Evolutionary conservation across 1,139 yeast genomes (phyloP).

Genomic region (Zhuliangozyma parablackwelliae): DNA sequence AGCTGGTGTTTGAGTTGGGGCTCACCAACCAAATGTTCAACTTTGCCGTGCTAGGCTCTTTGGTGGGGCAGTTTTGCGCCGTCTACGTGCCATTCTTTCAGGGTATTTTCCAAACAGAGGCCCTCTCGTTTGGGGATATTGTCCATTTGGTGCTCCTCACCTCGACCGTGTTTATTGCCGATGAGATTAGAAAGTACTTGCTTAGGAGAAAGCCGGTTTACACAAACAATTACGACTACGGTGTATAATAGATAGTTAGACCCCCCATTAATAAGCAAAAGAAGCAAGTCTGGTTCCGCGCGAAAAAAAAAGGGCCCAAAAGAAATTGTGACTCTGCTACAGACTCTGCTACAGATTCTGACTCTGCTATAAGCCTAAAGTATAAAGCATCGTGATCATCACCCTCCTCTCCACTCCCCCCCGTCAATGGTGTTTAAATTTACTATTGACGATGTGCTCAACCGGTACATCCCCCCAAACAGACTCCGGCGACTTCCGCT

Average conservation of each 20-base stretch:
- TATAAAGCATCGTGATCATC: too few relatives aligned
- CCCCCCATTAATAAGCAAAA: too few relatives aligned
- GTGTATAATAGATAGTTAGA: conserved; percentile 3
- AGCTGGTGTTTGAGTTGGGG: conserved; percentile 78
- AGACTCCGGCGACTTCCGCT: conserved; percentile 25
- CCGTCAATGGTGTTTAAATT: conserved; percentile 36
- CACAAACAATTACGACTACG: conserved; percentile 10
- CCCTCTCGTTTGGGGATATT: conserved; percentile 66
- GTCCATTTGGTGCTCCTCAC: conserved; percentile 57
- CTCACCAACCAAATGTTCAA: conserved; percentile 82
- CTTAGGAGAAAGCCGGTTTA: conserved; percentile 8
- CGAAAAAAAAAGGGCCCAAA: too few relatives aligned
- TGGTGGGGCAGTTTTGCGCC: conserved; percentile 90
- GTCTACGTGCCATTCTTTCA: conserved; percentile 92
- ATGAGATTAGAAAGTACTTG: conserved; percentile 63
- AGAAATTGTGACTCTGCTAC: too few relatives aligned
- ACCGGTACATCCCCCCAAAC: conserved; percentile 27
- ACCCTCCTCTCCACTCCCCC: too few relatives aligned
- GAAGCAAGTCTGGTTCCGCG: too few relatives aligned
- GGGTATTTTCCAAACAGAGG: conserved; percentile 88
- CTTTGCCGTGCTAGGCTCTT: conserved; percentile 83
- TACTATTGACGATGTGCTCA: conserved; percentile 30
- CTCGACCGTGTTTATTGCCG: conserved; percentile 79
- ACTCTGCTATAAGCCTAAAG: too few relatives aligned
- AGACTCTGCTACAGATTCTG: too few relatives aligned